These are phyloP conservation scores for Tieghemiomyces parasiticus DNA, from an alignment of 192 early-diverging fungal genomes.

Conservation along the genomic window DNA sequence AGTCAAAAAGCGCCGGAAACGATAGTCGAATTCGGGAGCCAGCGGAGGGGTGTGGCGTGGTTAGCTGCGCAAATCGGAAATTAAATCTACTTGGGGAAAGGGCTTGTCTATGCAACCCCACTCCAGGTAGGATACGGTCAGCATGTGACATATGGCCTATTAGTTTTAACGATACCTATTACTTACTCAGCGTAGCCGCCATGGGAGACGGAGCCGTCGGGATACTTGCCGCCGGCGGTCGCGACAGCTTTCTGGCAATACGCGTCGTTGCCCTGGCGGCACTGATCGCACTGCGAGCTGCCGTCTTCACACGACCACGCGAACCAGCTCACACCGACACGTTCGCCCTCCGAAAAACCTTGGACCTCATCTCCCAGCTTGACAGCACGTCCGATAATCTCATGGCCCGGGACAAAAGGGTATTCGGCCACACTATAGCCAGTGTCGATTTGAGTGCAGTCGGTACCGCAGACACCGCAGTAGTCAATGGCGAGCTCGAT, in stretches of 20 bases:
- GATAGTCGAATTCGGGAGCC: no score
- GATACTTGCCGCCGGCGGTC: constrained; percentile 9
- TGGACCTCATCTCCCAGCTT: constrained; percentile 20
- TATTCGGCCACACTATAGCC: constrained; percentile 18
- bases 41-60: no score
- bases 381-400: constrained; percentile 33
- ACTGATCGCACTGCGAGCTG: constrained; percentile 13
- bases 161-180: no score
- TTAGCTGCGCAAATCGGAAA: no score
- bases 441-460: constrained; percentile 4
- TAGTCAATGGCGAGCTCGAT: constrained; percentile 28
- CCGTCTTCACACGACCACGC: constrained; percentile 12
- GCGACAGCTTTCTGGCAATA: constrained; percentile 2
- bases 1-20: no score
- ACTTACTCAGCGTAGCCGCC: constrained; percentile 17
- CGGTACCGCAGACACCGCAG: constrained; percentile 27
- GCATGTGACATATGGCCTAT: no score
- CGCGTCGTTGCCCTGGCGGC: constrained; percentile 13
- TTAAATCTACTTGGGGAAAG: no score
- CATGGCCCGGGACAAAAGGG: constrained; percentile 35
- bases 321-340: constrained; percentile 27
- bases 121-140: no score
- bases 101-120: no score
- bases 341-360: constrained; percentile 22
- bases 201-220: constrained; percentile 12